Percentiles rank a stretch among this genome's conserved stretches.
phyloP scores from a whole-genome alignment of 805 yeast species.

The Hanseniaspora clermontiae region DNA sequence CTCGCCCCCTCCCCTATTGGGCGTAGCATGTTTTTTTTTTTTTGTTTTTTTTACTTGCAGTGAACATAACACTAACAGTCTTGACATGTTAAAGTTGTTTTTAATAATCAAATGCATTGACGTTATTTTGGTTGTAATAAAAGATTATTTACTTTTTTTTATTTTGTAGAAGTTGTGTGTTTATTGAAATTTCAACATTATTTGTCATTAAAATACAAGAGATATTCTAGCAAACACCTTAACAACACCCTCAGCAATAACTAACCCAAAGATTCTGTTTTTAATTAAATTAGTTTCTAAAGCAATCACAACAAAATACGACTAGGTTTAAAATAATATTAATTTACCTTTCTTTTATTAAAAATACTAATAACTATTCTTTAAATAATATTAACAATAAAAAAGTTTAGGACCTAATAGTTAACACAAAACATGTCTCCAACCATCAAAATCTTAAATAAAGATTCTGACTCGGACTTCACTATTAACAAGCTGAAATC shows the following conservation, averaged over 20 bases:
- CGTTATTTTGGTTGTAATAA: too few species aligned
- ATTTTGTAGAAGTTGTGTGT: too few species aligned
- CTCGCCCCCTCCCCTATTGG: too few species aligned
- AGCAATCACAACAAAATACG: background rate
- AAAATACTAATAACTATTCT: background rate
- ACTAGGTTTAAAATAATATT: background rate
- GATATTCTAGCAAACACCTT: background rate
- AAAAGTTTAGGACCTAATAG: background rate
- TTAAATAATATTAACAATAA: background rate
- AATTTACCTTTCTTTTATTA: constrained; percentile 1
- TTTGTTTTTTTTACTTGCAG: too few species aligned
- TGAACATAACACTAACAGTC: too few species aligned
- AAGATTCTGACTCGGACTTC: background rate
- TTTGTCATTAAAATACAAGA: background rate
- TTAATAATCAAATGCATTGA: background rate
- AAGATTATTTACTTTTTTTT: too few species aligned
- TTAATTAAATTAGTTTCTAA: constrained; percentile 11
- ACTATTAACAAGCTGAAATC: background rate
- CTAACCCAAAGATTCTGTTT: constrained; percentile 6
- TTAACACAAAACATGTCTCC: background rate
- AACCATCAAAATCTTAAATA: background rate
- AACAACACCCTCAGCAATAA: background rate
- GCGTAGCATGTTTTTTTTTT: too few species aligned
- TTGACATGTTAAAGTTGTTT: too few species aligned
- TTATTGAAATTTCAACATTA: too few species aligned